Evolutionary conservation across 805 yeast genomes (phyloP), one percentile per base, ranked within the genome.

Genomic region (Candida railenensis): DNA sequence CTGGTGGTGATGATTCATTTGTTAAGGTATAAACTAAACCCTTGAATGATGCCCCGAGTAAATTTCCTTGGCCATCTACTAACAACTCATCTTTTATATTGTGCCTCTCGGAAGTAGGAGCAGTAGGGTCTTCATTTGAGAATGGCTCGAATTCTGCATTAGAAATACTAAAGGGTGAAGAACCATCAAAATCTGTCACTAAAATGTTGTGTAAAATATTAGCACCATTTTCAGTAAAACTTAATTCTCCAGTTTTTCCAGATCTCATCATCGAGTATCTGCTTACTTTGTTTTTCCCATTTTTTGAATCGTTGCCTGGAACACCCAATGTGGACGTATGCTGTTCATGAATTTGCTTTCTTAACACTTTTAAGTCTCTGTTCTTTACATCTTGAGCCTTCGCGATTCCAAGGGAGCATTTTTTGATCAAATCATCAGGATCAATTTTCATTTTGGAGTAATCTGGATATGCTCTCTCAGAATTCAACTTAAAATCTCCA

Each of bases 11-110:
- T 32, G 65, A 49, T 56, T 86, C 92, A 61, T 86, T 85, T 0
- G 91, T 86, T 42, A 86, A 63, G 20, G 87, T 72, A 54, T 71
- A 77, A 2, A 87, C 79, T 47, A 87, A 68, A 0, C 89, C 87
- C 52, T 81, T 78, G 60, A 86, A 83, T 0, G 91, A 83, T 2
- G 87, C 85, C 12, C 91, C 92, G 39, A 83, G 59, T 19, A 86
- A 61, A 43, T 72, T 74, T 1, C 81, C 81, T 34, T 74, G 75
- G 3, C 69, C 58, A 53, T 78, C 82, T 39, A 77, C 70, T 39
- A 80, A 59, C 16, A 83, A 63, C 55, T 86, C 89, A 39, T 67
- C 65, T 12, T 63, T 59, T 40, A 66, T 58, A 30, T 58, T 46
- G n/a, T 50, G 48, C 11, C 45, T 19, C 2, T 40, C 47, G 1